Evolutionary conservation across 805 yeast genomes (phyloP), one percentile per base, ranked within the genome.

Genomic region (Candida cerambycidarum): DNA sequence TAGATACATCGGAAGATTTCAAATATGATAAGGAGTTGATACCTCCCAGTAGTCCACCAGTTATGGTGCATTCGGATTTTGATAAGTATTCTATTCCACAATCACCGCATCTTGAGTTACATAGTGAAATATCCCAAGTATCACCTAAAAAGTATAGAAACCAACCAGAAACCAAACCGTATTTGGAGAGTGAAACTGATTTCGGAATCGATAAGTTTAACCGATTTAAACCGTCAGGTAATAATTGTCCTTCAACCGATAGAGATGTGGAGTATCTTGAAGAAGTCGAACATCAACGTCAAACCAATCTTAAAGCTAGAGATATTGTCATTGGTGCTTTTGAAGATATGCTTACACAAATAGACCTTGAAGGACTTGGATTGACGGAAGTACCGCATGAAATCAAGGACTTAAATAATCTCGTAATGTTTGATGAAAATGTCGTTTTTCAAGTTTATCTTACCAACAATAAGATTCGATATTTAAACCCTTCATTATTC

Each of bases 331-430:
- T 73, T 10, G 56, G 61, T 3, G 63, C 76, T 2, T 77, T 81
- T 46, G 84, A 78, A 47, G 68, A 74, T 32, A 68, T 71, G 5
- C 48, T 55, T 7, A 66, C 78, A 1, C 62, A 54, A n/a, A 62
- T 81, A 2, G 59, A 71, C 42, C 52, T 81, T 19, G 83, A 79
- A 40, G 59, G 69, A 12, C 54, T 79, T 58, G 71, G 67, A 0
- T 58, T 81, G 30, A 63, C 61, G 9, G 71, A 71, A 5, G 56
- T 81, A 3, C 85, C 87, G 1, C 79, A 76, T 39, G 83, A 79
- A 48, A 67, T 81, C 21, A 72, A 71, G 39, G 87, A 81, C 54
- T 61, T 81, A 48, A 71, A 77, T 51, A 70, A 79, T 42, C 57
- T 79, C 51, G 80, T 79, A n/a, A 56, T 75, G 6, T 69, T 72